A percentile compares a stretch with the other conserved stretches of the same genome.
Conservation (phyloP, 257 asterid genomes). For the Gentiana dahurica region DNA sequence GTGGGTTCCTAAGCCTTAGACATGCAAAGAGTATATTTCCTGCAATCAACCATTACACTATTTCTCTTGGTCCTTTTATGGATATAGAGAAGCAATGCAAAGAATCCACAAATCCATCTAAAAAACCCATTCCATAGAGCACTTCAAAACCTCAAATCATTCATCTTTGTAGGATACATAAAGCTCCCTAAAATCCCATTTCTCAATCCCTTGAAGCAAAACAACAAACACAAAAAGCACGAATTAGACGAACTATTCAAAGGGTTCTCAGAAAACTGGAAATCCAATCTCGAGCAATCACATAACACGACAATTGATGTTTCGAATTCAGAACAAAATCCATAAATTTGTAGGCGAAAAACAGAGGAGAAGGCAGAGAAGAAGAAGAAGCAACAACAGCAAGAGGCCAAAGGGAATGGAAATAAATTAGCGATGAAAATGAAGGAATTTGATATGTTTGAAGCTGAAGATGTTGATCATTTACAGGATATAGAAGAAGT, state of each 20-base stretch:
- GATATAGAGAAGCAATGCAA: conserved; percentile 24
- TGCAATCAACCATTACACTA: no score
- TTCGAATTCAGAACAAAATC: conserved; percentile 6
- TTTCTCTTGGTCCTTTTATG: background rate
- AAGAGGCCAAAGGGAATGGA: no score
- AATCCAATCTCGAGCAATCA: conserved; percentile 8
- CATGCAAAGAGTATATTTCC: no score
- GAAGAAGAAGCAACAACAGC: no score
- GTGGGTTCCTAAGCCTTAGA: no score
- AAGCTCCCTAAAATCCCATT: conserved; percentile 32
- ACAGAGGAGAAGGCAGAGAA: conserved; percentile 11
- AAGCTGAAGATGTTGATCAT: conserved; percentile 51
- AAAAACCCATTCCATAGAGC: conserved; percentile 33
- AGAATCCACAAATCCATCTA: conserved; percentile 39
- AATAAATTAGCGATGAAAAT: conserved; percentile 32
- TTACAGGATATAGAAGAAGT: conserved; percentile 73
- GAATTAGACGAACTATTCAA: conserved; percentile 29
- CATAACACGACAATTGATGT: conserved; percentile 10
- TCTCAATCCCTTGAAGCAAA: conserved; percentile 19
- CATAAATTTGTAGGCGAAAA: conserved; percentile 7
- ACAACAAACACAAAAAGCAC: conserved; percentile 16
- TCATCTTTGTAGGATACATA: conserved; percentile 24
- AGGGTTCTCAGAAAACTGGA: conserved; percentile 30
- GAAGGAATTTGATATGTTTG: conserved; percentile 72
- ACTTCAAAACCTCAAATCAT: conserved; percentile 32